Base-by-base conservation (phyloP, 1,139 yeast species). In the Pichia kudriavzevii region DNA sequence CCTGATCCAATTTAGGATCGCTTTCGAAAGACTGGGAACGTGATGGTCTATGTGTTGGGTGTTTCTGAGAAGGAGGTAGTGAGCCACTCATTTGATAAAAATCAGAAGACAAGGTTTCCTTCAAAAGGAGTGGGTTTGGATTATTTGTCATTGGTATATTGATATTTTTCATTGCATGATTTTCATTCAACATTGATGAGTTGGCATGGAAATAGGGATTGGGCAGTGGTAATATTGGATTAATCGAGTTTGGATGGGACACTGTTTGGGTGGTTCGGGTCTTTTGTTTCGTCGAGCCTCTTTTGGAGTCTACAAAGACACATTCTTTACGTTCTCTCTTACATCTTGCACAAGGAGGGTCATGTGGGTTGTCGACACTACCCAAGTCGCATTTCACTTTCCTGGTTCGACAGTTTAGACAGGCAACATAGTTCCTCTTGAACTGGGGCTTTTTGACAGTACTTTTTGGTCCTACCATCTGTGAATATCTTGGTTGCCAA, bases 361-460 rank as follows among this genome's bases (percentile, higher is more conserved):
- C 77, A 35, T 69, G 66, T 0, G 95, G 95, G 39, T 67, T 68
- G 39, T 78, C 80, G 10, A 77, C 74, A 4, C 79, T 75, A 2
- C 94, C 95, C 45, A 85, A 59, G 50, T 84, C 94, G 60, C 96
- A 87, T 51, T 79, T 78, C 31, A 83, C 84, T 52, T 87, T 87
- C 25, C 94, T 70, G 8, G 77, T 72, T 11, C 95, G 69, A 56
- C 96, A 87, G 57, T 78, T 82, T 34, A 81, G 60, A 51, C 96
- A 87, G 1, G 96, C 96, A 42, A 75, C 69, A 56, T 82, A 87
- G 46, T 79, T 78, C 41, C 96, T 59, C 45, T 66, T 67, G 52
- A 66, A 74, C n/a, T 36, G 40, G 7, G 39, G 41, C 28, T 35
- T 40, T 35, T 23, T 36, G n/a, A n/a, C n/a, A n/a, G n/a, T n/a